A percentile compares a stretch with the other conserved stretches of the same genome.
These are phyloP conservation scores for Furculomyces boomerangus DNA, from an alignment of 371 early-diverging fungal genomes.

Conservation along the genomic window DNA sequence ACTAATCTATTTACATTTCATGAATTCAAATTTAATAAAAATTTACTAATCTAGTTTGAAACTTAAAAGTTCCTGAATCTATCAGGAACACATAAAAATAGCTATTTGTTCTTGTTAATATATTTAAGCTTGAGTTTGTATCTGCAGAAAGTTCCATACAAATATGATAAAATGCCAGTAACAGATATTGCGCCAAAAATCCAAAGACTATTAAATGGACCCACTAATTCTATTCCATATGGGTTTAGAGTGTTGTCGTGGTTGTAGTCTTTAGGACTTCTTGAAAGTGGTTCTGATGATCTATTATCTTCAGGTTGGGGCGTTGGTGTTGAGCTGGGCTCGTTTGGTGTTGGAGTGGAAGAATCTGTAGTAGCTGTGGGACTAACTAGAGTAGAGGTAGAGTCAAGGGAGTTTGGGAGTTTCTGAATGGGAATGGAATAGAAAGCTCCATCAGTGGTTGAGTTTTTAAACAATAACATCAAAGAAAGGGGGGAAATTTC, in stretches of 20 bases:
- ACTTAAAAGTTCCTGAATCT: too few relatives aligned
- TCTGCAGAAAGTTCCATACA: constrained; percentile 11
- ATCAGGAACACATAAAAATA: too few relatives aligned
- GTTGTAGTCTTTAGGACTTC: constrained; percentile 18
- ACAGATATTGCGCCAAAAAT: constrained; percentile 12
- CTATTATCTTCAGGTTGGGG: not conserved
- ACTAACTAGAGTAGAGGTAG: not conserved
- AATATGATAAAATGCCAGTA: constrained; percentile 14
- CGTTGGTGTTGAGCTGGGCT: not conserved
- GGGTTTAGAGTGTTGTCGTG: constrained; percentile 13
- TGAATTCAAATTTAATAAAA: too few relatives aligned
- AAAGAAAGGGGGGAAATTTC: too few relatives aligned
- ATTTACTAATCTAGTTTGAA: too few relatives aligned
- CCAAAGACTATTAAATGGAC: constrained; percentile 13
- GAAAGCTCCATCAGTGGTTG: too few relatives aligned
- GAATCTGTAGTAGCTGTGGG: not conserved
- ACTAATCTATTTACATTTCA: too few relatives aligned
- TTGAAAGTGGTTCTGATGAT: too few relatives aligned
- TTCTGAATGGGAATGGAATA: too few relatives aligned
- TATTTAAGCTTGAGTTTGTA: constrained; percentile 12
- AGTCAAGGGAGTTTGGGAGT: not conserved
- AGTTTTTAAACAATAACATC: too few relatives aligned
- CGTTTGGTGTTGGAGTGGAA: not conserved
- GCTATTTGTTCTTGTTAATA: not conserved
- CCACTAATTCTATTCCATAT: constrained; percentile 12